These are phyloP conservation scores for Alternaria viburni DNA, from an alignment of 2,329 filamentous ascomycete genomes.

Conservation along the genomic window DNA sequence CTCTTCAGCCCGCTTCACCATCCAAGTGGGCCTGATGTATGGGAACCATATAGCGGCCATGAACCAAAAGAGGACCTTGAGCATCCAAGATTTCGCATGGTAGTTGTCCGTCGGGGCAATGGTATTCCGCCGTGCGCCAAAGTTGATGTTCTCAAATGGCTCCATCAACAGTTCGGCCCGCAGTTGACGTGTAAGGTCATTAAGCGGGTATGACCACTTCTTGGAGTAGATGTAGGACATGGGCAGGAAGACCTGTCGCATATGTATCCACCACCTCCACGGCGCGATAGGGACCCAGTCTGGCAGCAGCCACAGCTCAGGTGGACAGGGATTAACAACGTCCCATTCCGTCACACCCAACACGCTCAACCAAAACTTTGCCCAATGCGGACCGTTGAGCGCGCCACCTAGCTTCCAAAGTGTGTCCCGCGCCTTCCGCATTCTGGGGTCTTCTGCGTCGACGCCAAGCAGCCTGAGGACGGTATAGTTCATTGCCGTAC, in stretches of 20 bases:
- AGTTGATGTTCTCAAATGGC: constrained; percentile 78
- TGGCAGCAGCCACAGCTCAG: constrained; percentile 90
- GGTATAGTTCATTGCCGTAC: constrained; percentile 87
- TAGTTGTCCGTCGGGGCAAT: constrained; percentile 86
- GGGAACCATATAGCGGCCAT: constrained; percentile 82
- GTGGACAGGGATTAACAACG: constrained; percentile 90
- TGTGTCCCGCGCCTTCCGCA: constrained; percentile 82
- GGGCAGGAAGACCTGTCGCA: constrained; percentile 91
- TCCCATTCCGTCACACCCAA: constrained; percentile 88
- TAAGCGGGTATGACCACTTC: constrained; percentile 77
- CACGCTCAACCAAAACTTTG: constrained; percentile 92
- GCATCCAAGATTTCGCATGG: constrained; percentile 85
- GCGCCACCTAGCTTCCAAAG: constrained; percentile 88
- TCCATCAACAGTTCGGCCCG: constrained; percentile 83
- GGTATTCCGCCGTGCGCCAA: constrained; percentile 77
- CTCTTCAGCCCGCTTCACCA: constrained; percentile 76
- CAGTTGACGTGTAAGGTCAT: constrained; percentile 73
- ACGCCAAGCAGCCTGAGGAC: constrained; percentile 81
- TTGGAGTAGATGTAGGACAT: constrained; percentile 92
- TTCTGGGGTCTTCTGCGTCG: constrained; percentile 79
- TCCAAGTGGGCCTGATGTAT: constrained; percentile 69
- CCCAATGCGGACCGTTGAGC: constrained; percentile 86
- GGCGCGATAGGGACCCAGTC: constrained; percentile 90
- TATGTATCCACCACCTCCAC: constrained; percentile 98
- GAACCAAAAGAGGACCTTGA: constrained; percentile 79